These are phyloP conservation scores for Alloascoidea hylecoeti DNA, from an alignment of 805 yeast species.

Conservation along the genomic window DNA sequence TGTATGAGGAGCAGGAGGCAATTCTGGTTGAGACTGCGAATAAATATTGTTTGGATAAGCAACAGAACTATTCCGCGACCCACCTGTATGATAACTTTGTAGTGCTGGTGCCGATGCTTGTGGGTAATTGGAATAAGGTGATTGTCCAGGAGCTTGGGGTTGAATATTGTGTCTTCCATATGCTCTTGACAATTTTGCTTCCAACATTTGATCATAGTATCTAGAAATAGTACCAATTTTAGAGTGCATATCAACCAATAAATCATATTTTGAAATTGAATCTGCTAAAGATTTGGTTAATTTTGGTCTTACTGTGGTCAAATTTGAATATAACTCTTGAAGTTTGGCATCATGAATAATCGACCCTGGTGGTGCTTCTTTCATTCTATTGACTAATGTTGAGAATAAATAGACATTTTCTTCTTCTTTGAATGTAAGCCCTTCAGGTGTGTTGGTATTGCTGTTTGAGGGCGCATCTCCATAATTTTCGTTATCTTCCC, in stretches of 20 bases:
- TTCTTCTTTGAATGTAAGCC: slow-evolving; percentile 48
- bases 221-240: slow-evolving; percentile 65
- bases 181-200: slow-evolving; percentile 31
- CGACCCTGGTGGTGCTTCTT: slow-evolving; percentile 28
- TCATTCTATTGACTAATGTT: slow-evolving; percentile 42
- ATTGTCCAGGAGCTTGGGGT: not conserved
- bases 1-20: slow-evolving; percentile 1
- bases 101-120: slow-evolving; percentile 1
- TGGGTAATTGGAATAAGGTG: not conserved
- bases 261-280: slow-evolving; percentile 47
- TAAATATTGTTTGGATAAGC: not conserved
- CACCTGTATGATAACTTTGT: too few relatives aligned
- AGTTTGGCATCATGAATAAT: slow-evolving; percentile 33
- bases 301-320: slow-evolving; percentile 54
- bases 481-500: slow-evolving; percentile 14
- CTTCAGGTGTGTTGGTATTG: slow-evolving; percentile 9
- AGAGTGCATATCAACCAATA: slow-evolving; percentile 56
- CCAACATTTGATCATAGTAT: slow-evolving; percentile 65
- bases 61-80: too few relatives aligned
- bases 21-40: not conserved
- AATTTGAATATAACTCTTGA: slow-evolving; percentile 42
- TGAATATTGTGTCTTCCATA: slow-evolving; percentile 8
- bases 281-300: slow-evolving; percentile 43
- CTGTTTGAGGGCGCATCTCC: slow-evolving; percentile 10
- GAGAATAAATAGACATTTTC: slow-evolving; percentile 57